A percentile compares a stretch with the other conserved stretches of the same genome.
Conservation (phyloP, 345 rosid genomes). For the Dipteronia dyeriana region DNA sequence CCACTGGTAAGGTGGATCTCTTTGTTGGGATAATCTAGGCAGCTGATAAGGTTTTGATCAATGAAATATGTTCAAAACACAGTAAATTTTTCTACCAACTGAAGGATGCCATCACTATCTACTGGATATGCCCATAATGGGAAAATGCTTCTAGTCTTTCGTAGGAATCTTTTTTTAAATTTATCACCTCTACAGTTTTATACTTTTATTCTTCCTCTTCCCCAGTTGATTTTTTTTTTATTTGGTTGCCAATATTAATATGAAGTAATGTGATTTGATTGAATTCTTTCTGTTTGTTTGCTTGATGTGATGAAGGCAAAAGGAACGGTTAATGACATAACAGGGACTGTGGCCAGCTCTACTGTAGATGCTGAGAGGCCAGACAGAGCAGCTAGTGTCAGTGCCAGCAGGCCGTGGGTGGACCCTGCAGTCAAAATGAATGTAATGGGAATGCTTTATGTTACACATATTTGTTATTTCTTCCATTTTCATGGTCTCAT, state of each 20-base stretch:
- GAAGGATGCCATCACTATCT: neutral
- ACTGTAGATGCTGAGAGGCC: constrained; percentile 53
- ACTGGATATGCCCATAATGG: neutral
- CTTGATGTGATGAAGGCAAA: constrained; percentile 43
- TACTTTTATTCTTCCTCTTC: neutral
- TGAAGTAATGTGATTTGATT: constrained; percentile 6
- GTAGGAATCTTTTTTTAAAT: neutral
- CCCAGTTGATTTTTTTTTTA: neutral
- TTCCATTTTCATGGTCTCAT: constrained; percentile 23
- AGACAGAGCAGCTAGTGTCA: constrained; percentile 45
- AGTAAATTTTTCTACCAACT: neutral
- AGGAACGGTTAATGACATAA: constrained; percentile 39
- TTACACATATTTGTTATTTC: constrained; percentile 3
- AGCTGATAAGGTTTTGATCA: neutral
- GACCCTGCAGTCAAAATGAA: constrained; percentile 58
- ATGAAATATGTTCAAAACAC: neutral
- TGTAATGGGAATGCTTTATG: constrained; percentile 41
- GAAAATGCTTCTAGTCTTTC: neutral
- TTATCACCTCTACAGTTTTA: neutral
- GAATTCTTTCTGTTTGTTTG: constrained; percentile 15
- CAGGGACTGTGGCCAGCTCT: constrained; percentile 37
- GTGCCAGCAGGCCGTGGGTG: constrained; percentile 54
- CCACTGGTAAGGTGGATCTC: neutral
- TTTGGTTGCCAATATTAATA: neutral
- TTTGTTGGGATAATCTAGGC: neutral